phyloP scores from a whole-genome alignment of 805 yeast genomes.

The Candida golubevii region DNA sequence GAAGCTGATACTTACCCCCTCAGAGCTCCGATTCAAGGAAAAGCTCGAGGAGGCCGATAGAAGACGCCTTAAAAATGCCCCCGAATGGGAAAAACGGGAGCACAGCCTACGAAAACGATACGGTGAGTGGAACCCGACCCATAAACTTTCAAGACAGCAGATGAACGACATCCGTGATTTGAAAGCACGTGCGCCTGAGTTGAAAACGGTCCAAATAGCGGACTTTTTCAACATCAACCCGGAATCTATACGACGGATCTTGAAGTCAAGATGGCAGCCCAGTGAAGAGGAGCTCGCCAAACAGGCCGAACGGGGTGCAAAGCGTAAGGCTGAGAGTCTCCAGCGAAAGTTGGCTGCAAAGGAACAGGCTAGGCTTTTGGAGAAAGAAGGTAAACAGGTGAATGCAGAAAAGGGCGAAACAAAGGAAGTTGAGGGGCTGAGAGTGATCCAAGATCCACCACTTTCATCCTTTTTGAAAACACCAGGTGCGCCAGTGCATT shows the following conservation, averaged over 20 bases:
- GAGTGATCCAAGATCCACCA: neutral
- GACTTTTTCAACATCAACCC: conserved; percentile 68
- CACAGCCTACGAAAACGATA: conserved; percentile 60
- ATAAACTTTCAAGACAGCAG: conserved; percentile 60
- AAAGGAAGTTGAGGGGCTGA: neutral
- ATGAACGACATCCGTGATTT: conserved; percentile 61
- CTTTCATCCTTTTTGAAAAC: neutral
- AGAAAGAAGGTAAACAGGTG: neutral
- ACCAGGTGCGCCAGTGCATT: neutral
- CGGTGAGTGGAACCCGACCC: conserved; percentile 65
- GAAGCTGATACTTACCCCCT: conserved; percentile 1
- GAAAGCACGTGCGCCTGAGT: conserved; percentile 54
- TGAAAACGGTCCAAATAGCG: conserved; percentile 57
- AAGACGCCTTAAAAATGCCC: conserved; percentile 39
- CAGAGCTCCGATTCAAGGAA: conserved; percentile 14
- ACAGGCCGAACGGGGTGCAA: conserved; percentile 48
- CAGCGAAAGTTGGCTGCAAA: conserved; percentile 11
- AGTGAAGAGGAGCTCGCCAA: conserved; percentile 46
- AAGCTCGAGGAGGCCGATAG: conserved; percentile 18
- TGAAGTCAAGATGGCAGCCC: conserved; percentile 76
- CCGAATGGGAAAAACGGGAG: conserved; percentile 69
- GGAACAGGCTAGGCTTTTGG: neutral
- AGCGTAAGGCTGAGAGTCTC: conserved; percentile 15
- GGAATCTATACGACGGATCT: conserved; percentile 74
- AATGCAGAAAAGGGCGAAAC: neutral